Evolutionary conservation across 257 asterid genomes (phyloP).

Genomic region (Solanum dulcamara): DNA sequence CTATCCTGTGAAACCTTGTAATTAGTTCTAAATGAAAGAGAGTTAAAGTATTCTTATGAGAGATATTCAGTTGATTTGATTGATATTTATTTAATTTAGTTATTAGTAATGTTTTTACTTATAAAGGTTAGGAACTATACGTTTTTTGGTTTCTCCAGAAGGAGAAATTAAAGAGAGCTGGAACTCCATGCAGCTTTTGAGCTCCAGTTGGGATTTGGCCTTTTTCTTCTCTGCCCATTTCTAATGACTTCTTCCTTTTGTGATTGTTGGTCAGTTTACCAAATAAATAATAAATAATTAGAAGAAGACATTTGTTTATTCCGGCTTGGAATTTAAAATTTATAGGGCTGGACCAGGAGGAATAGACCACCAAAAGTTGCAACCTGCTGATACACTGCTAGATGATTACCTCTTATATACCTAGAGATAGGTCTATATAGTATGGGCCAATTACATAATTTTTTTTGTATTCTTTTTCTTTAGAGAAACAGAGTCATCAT

Average conservation of each 20-base stretch:
- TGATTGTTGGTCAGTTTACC: not conserved
- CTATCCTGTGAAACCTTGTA: not conserved
- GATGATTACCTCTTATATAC: not conserved
- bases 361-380: not conserved
- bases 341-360: not conserved
- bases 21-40: not conserved
- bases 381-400: not conserved
- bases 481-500: not conserved
- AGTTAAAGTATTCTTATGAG: not conserved
- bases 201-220: not conserved
- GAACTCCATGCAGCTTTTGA: not conserved
- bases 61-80: not conserved
- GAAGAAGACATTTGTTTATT: not conserved
- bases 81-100: not conserved
- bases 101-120: not conserved
- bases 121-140: not conserved
- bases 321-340: not conserved
- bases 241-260: not conserved
- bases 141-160: not conserved
- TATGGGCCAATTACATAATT: not conserved
- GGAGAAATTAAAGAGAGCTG: not conserved
- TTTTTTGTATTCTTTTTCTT: not conserved
- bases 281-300: not conserved
- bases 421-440: not conserved
- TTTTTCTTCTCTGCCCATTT: not conserved